These are phyloP conservation scores for Multifurca ochricompacta DNA, from an alignment of 768 basidiomycete species.

Conservation along the genomic window DNA sequence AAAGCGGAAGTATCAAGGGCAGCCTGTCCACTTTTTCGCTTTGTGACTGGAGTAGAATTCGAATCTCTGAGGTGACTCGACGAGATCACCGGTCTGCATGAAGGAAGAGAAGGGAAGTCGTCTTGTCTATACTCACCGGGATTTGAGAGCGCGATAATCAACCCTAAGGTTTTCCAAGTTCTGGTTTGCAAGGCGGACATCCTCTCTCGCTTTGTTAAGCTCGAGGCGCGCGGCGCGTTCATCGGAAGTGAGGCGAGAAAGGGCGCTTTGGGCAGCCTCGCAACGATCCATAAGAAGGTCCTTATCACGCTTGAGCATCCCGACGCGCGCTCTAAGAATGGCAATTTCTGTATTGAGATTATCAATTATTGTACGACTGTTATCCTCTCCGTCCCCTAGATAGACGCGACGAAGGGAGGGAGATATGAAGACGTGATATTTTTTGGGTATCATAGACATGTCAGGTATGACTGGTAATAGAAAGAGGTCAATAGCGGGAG, in stretches of 20 bases:
- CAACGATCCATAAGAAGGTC: conserved; percentile 5
- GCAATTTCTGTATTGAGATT: conserved; percentile 1
- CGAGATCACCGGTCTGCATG: too few species aligned
- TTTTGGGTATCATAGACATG: conserved; percentile 5
- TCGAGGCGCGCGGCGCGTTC: conserved; percentile 11
- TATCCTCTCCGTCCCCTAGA: background rate
- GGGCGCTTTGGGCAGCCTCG: background rate
- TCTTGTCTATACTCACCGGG: background rate
- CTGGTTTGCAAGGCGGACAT: background rate
- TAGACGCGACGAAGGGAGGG: conserved; percentile 16
- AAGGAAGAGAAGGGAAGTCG: background rate
- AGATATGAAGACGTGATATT: conserved; percentile 11
- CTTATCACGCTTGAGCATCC: conserved; percentile 12
- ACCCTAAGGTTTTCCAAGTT: background rate
- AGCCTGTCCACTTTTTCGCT: conserved; percentile 7
- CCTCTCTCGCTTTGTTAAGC: background rate
- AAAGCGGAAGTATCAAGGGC: conserved; percentile 3
- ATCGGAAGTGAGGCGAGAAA: background rate
- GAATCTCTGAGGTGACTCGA: background rate
- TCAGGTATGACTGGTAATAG: conserved; percentile 4
- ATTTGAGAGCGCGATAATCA: background rate
- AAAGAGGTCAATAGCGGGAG: background rate
- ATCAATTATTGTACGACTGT: background rate
- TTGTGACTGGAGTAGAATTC: background rate
- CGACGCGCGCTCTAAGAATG: background rate